Evolutionary conservation across 108 stramenopile species (phyloP).

Genomic region (Aurantiochytrium sp.): DNA sequence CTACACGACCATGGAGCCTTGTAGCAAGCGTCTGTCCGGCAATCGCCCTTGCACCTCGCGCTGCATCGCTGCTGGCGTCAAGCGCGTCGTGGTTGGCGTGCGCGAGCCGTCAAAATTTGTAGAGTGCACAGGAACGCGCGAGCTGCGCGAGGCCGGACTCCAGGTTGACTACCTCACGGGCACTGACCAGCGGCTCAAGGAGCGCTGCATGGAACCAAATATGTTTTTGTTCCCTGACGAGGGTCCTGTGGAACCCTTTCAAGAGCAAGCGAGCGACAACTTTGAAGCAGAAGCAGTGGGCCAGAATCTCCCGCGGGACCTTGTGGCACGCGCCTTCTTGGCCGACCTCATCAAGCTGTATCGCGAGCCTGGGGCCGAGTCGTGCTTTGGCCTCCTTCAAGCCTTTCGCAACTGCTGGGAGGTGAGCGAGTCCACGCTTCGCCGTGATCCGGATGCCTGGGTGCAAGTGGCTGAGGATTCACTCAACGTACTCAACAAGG

Average conservation of each 20-base stretch:
- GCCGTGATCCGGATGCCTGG: background rate
- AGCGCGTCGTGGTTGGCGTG: constrained; percentile 5
- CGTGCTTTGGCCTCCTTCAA: background rate
- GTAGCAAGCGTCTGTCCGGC: background rate
- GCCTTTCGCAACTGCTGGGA: background rate
- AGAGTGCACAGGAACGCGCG: background rate
- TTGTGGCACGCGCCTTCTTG: background rate
- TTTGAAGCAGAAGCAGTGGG: background rate
- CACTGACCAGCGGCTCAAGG: background rate
- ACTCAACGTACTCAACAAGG: background rate
- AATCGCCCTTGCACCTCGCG: constrained; percentile 5
- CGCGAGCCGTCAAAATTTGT: constrained; percentile 21
- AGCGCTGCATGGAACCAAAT: background rate
- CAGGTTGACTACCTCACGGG: constrained; percentile 3
- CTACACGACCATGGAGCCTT: constrained; percentile 26
- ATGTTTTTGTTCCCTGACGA: background rate
- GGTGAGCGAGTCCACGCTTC: background rate
- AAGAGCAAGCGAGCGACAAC: background rate
- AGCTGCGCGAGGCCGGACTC: background rate
- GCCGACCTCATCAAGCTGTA: background rate
- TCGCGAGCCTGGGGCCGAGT: background rate
- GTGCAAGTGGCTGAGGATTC: background rate
- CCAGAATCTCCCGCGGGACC: background rate
- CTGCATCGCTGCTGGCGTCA: background rate
- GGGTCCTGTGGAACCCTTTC: background rate